Base-by-base conservation (phyloP, 2,329 filamentous ascomycete genomes). In the Cladosporium colombiae region DNA sequence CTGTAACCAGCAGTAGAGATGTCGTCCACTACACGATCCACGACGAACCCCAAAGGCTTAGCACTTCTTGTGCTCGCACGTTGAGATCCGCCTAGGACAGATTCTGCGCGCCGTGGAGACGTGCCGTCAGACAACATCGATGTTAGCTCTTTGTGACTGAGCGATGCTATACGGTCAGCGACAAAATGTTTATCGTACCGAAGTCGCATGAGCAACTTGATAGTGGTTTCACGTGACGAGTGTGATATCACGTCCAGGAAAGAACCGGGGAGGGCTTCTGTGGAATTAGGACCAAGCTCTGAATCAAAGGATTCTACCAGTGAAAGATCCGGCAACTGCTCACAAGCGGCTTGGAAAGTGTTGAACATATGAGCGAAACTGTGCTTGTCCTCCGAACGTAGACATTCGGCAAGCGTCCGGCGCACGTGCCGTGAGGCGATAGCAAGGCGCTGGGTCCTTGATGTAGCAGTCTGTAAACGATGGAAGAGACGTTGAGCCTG, bases 171-270 rank as follows among this genome's bases (percentile, higher is more conserved):
- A 70, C 93, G 88, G 69, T 91, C 88, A 73, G 94, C 92, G 77
- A 99, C 78, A 78, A 96, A 98, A 73, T 93, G 89, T 44, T 92
- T 89, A 76, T 97, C 93, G 69, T 90, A 93, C 72, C 94, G 88
- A 68, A 97, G 86, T 78, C 92, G 87, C 58, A 87, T 89, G 72
- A 98, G 81, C 74, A 98, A 94, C 68, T 88, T 86, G 66, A 97
- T 77, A 66, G 97, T 87, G 52, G 89, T 87, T 68, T 92, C 87
- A 74, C 91, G 85, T 65, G 92, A 88, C 68, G 90, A 88, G 65
- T 87, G 83, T 61, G 93, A 91, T 59, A 98, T 86, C 73, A 93
- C 88, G 75, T 90, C 86, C 70, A 84, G 75, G 75, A 82, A 81
- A 70, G 46, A 55, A 52, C 40, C 62, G 16, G 61, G 2, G 29